Evolutionary conservation across 306 rosid genomes (phyloP), one percentile per base, ranked within the genome.

Genomic region (Sicyos edulis): DNA sequence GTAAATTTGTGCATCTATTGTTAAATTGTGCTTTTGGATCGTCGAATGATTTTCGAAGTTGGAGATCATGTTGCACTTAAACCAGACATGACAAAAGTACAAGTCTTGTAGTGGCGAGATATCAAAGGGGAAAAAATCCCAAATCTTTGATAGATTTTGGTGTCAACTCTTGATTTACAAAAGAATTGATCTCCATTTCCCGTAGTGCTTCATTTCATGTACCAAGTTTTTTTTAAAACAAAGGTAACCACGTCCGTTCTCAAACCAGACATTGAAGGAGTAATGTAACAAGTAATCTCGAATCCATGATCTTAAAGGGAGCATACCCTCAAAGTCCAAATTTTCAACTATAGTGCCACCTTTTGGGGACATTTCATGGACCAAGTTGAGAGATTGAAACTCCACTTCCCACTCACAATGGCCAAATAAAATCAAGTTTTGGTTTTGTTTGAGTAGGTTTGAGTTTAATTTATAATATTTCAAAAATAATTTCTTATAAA

Each of bases 291-390:
- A n/a, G n/a, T n/a, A n/a, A n/a, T n/a, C n/a, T n/a, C n/a, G n/a
- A n/a, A n/a, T n/a, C n/a, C n/a, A n/a, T n/a, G n/a, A n/a, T n/a
- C n/a, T n/a, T n/a, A n/a, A n/a, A n/a, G n/a, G n/a, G n/a, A n/a
- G n/a, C n/a, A n/a, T n/a, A n/a, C n/a, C n/a, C n/a, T n/a, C n/a
- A n/a, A n/a, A n/a, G n/a, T n/a, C n/a, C n/a, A n/a, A n/a, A n/a
- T n/a, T n/a, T n/a, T n/a, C n/a, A n/a, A n/a, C n/a, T n/a, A n/a
- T n/a, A n/a, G n/a, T n/a, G n/a, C n/a, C n/a, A n/a, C n/a, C n/a
- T n/a, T n/a, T n/a, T n/a, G n/a, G n/a, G n/a, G n/a, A n/a, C 71
- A 45, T 66, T 66, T 66, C 29, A 49, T 66, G 19, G 54, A 12
- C 55, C 54, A 66, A 45, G 17, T 17, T 66, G 12, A 45, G 12